A percentile compares a stretch with the other conserved stretches of the same genome.
Evolutionary conservation across 192 early-diverging fungal genomes (phyloP).

Genomic region (Coemansia sp.): DNA sequence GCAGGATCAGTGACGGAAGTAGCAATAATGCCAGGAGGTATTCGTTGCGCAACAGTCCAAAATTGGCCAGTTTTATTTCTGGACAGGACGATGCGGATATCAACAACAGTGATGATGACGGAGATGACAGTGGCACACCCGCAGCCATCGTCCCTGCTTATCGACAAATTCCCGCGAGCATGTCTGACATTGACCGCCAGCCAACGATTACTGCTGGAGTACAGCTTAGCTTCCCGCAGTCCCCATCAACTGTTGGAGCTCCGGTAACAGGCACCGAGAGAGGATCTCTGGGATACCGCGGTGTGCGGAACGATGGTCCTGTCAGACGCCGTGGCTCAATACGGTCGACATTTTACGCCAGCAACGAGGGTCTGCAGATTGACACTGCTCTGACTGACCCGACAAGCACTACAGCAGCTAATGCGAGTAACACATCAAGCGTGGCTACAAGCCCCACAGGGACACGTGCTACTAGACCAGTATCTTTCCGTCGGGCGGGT

Average conservation of each 20-base stretch:
- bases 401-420: background rate
- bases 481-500: slow-evolving; percentile 20
- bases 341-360: slow-evolving; percentile 23
- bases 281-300: slow-evolving; percentile 27
- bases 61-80: background rate
- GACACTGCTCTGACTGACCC: background rate
- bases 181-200: slow-evolving; percentile 15
- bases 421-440: slow-evolving; percentile 13
- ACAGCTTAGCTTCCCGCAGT: slow-evolving; percentile 23
- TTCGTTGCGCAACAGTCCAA: slow-evolving; percentile 1
- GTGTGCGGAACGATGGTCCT: slow-evolving; percentile 26
- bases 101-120: slow-evolving; percentile 18
- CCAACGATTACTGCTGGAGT: slow-evolving; percentile 34
- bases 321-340: slow-evolving; percentile 34
- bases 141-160: background rate
- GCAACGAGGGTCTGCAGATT: slow-evolving; percentile 7
- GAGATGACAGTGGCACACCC: background rate
- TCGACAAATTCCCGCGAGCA: background rate
- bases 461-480: slow-evolving; percentile 8
- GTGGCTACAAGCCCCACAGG: slow-evolving; percentile 18
- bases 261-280: background rate
- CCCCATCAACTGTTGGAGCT: slow-evolving; percentile 4
- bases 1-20: slow-evolving; percentile 4
- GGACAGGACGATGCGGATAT: slow-evolving; percentile 1
- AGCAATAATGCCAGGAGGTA: background rate